Base-by-base conservation (phyloP, 2,329 filamentous ascomycete genomes). In the Fusarium pseudoanthophilum region DNA sequence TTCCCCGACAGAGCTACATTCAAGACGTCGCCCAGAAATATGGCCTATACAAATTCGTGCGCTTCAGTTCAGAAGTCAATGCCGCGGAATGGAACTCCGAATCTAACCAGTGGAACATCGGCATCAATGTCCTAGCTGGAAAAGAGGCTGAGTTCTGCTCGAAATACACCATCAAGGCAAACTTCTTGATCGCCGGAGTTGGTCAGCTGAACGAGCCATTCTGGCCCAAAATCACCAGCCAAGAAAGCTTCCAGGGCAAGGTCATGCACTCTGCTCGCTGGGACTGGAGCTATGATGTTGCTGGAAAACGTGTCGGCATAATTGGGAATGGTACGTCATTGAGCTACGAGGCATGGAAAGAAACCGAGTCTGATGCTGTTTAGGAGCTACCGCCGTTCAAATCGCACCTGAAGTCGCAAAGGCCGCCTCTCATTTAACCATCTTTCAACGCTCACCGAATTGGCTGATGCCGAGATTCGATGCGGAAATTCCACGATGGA, bases 291-390 rank as follows among this genome's bases (percentile, higher is more conserved):
- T 30, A n/a, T 13, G 46, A 49, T 10, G n/a, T 49, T 9, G 2
- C 20, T 49, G 46, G 46, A 10, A 30, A 49, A 10, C 46, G 20
- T 16, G 20, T 49, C 3, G 28, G 28, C 3, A 49, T 49, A 13
- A 30, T 49, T 0, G 46, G 46, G 0, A 49, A 49, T 6, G 46
- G 46, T 49, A 18, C 14, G 46, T 1, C 5, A 2, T 21, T 11
- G 2, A 8, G 1, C 2, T 16, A 16, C 4, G 14, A 4, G 1
- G 2, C 4, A 11, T 4, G 10, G 4, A 10, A 7, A n/a, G 1
- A 16, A 30, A 9, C 3, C 1, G 7, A 30, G 14, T 9, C 26
- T 48, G 14, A 48, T 7, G 14, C 18, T 18, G 0, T 9, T n/a
- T 0, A 49, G 46, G 46, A n/a, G 46, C 46, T 4, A 49, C 46